Evolutionary conservation across 1,139 yeast genomes (phyloP).

Genomic region (Kazachstania sp.): DNA sequence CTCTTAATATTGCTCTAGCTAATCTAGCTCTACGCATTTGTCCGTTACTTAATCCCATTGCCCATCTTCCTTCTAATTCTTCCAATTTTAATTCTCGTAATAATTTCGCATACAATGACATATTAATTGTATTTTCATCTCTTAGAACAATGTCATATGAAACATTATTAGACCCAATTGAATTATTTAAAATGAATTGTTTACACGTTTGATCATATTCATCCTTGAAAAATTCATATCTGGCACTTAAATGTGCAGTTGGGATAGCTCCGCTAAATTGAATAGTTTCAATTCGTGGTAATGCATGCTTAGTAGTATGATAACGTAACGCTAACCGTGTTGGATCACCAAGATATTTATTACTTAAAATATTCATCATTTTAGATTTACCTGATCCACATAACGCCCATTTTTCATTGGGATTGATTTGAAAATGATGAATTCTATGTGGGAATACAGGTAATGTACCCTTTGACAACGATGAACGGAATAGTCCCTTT

Average conservation of each 20-base stretch:
- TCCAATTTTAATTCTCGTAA: conserved; percentile 46
- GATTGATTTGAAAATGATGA: conserved; percentile 23
- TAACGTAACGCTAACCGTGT: conserved; percentile 17
- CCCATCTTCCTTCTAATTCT: conserved; percentile 61
- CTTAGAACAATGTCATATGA: conserved; percentile 23
- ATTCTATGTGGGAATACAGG: conserved; percentile 25
- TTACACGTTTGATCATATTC: conserved; percentile 71
- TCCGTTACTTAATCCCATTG: conserved; percentile 84
- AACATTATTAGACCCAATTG: conserved; percentile 26
- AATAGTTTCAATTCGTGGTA: conserved; percentile 33
- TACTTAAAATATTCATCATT: conserved; percentile 21
- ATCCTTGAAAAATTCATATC: conserved; percentile 82
- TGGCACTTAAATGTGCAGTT: conserved; percentile 75
- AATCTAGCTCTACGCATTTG: conserved; percentile 85
- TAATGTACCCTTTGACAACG: conserved; percentile 17
- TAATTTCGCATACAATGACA: conserved; percentile 35
- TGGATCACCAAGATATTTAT: conserved; percentile 24
- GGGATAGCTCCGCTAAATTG: conserved; percentile 59
- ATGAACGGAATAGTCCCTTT: conserved; percentile 24
- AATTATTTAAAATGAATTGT: conserved; percentile 42
- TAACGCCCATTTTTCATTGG: conserved; percentile 28
- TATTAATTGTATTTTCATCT: conserved; percentile 25
- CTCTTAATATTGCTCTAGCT: conserved; percentile 59
- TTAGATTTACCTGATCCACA: conserved; percentile 28
- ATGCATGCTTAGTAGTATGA: conserved; percentile 8